Evolutionary conservation across 345 rosid species (phyloP).

Genomic region (Gossypium anomalum): DNA sequence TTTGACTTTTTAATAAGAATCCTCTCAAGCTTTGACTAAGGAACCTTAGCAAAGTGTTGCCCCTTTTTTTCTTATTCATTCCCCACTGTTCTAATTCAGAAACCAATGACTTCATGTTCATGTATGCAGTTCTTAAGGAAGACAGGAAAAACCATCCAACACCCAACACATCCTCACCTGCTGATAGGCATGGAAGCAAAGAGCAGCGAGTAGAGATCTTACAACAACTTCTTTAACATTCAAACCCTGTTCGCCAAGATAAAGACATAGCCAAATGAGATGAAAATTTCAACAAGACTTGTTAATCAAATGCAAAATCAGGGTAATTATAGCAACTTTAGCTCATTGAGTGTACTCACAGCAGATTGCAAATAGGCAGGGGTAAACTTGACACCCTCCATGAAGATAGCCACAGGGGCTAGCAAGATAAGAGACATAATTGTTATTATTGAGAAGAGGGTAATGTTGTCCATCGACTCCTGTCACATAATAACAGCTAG

Average conservation of each 20-base stretch:
- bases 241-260: slow-evolving; percentile 48
- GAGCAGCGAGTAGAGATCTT: slow-evolving; percentile 81
- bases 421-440: slow-evolving; percentile 74
- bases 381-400: slow-evolving; percentile 88
- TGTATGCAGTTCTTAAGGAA: background rate
- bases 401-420: slow-evolving; percentile 77
- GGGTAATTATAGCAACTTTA: background rate
- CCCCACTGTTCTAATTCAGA: background rate
- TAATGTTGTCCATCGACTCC: slow-evolving; percentile 96
- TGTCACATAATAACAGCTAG: slow-evolving; percentile 29
- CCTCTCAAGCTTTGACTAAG: background rate
- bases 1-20: no score
- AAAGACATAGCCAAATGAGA: background rate
- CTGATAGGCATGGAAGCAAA: slow-evolving; percentile 96
- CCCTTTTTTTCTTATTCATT: background rate
- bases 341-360: slow-evolving; percentile 44
- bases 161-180: slow-evolving; percentile 49
- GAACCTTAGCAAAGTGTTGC: background rate
- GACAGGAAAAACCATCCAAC: background rate
- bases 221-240: slow-evolving; percentile 57
- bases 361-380: slow-evolving; percentile 77
- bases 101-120: background rate
- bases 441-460: slow-evolving; percentile 93
- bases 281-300: slow-evolving; percentile 5
- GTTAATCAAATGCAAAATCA: background rate